These are phyloP conservation scores for Ceratocystis smalleyi DNA, from an alignment of 2,329 filamentous ascomycete genomes.

Conservation along the genomic window DNA sequence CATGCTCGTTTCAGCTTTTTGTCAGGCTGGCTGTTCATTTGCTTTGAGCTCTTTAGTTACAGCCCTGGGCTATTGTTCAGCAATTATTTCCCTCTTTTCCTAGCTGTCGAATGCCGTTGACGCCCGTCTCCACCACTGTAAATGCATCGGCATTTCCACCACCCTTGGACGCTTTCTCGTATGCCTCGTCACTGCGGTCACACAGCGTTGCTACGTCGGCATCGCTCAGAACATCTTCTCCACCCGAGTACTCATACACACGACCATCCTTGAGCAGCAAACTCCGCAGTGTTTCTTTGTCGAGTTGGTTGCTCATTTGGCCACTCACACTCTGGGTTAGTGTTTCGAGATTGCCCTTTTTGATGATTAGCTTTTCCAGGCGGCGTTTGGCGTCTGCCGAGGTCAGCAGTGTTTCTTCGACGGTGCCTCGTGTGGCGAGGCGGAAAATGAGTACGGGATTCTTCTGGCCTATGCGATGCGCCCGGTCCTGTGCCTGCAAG, in stretches of 20 bases:
- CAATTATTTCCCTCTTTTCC: not conserved
- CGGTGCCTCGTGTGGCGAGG: slow-evolving; percentile 80
- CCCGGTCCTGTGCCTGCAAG: slow-evolving; percentile 87
- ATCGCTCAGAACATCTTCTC: slow-evolving; percentile 51
- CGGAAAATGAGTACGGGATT: slow-evolving; percentile 85
- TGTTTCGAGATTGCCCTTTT: slow-evolving; percentile 70
- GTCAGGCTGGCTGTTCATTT: not conserved
- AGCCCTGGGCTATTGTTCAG: not conserved
- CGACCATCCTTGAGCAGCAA: slow-evolving; percentile 58
- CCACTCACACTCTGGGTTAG: slow-evolving; percentile 46
- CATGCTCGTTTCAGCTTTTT: too few relatives aligned
- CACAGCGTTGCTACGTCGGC: slow-evolving; percentile 63
- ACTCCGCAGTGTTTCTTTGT: slow-evolving; percentile 44
- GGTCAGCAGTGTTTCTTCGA: slow-evolving; percentile 74
- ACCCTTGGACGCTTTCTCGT: slow-evolving; percentile 60
- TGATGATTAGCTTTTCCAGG: slow-evolving; percentile 87
- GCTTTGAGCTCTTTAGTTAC: too few relatives aligned
- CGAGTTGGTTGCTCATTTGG: slow-evolving; percentile 37
- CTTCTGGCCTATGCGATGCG: slow-evolving; percentile 87
- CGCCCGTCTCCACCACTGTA: slow-evolving; percentile 63
- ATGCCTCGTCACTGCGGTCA: slow-evolving; percentile 53
- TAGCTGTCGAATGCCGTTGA: slow-evolving; percentile 31
- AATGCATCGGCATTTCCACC: slow-evolving; percentile 57
- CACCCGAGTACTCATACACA: slow-evolving; percentile 42
- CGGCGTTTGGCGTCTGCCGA: slow-evolving; percentile 84